A percentile compares a stretch with the other conserved stretches of the same genome.
These are phyloP conservation scores for Xenoacremonium recifei DNA, from an alignment of 2,329 filamentous ascomycete species.

Conservation along the genomic window DNA sequence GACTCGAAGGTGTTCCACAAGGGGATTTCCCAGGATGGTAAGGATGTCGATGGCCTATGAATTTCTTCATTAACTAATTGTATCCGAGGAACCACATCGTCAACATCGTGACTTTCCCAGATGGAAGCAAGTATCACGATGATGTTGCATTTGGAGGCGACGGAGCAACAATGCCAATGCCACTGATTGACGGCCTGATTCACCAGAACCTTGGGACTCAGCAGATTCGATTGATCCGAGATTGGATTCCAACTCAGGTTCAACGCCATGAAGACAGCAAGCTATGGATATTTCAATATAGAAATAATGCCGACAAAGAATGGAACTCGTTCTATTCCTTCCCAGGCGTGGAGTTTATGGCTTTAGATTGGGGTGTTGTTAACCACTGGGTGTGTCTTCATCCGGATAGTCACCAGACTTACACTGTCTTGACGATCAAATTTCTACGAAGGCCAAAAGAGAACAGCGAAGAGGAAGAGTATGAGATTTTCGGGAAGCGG, in stretches of 20 bases:
- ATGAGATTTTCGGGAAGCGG: slow-evolving; percentile 21
- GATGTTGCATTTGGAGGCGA: slow-evolving; percentile 69
- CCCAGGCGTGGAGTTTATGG: slow-evolving; percentile 58
- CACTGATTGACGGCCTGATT: slow-evolving; percentile 42
- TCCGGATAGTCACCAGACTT: slow-evolving; percentile 52
- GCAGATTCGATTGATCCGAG: slow-evolving; percentile 52
- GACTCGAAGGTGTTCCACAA: slow-evolving; percentile 36
- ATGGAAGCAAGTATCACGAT: slow-evolving; percentile 47
- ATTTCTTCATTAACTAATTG: too few relatives aligned
- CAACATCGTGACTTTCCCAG: slow-evolving; percentile 56
- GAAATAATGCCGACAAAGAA: slow-evolving; percentile 41
- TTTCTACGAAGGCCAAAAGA: slow-evolving; percentile 46
- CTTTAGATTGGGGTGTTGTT: slow-evolving; percentile 55
- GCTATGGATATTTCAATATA: slow-evolving; percentile 64
- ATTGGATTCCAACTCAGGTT: slow-evolving; percentile 44
- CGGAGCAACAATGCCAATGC: slow-evolving; percentile 56
- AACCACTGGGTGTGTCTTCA: slow-evolving; percentile 53
- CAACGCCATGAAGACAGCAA: slow-evolving; percentile 35
- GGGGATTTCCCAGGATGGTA: slow-evolving; percentile 49
- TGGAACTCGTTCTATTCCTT: slow-evolving; percentile 68
- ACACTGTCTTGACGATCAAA: slow-evolving; percentile 49
- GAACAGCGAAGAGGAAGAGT: slow-evolving; percentile 32
- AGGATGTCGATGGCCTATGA: too few relatives aligned
- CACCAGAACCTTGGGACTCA: slow-evolving; percentile 52
- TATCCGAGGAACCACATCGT: slow-evolving; percentile 55